Percentiles rank a stretch among this genome's conserved stretches.
Conservation (phyloP, 1,284 basidiomycete genomes). For the Cutaneotrichosporon dermatis region DNA sequence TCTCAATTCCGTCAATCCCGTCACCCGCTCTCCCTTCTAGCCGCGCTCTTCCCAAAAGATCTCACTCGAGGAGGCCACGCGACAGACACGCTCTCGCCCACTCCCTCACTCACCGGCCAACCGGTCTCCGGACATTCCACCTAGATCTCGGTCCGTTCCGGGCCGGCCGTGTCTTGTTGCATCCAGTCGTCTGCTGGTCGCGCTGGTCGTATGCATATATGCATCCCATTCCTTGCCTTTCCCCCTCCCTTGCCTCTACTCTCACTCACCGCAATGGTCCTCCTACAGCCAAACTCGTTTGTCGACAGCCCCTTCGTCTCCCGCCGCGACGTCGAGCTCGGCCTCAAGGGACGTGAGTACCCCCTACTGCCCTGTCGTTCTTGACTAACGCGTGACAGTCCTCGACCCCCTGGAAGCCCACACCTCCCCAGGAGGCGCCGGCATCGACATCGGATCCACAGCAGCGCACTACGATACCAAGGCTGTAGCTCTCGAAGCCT, state of each 20-base stretch:
- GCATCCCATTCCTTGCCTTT: too few species aligned
- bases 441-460: slow-evolving; percentile 65
- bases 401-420: slow-evolving; percentile 64
- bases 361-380: not conserved
- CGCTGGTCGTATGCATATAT: too few species aligned
- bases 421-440: slow-evolving; percentile 67
- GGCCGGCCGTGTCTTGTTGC: too few species aligned
- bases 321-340: slow-evolving; percentile 57
- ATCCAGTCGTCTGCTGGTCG: too few species aligned
- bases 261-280: slow-evolving; percentile 23
- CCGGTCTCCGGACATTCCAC: too few species aligned
- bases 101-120: too few species aligned
- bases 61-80: too few species aligned
- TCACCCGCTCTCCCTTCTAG: too few species aligned
- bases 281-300: slow-evolving; percentile 30
- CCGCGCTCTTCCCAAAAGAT: too few species aligned
- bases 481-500: slow-evolving; percentile 70
- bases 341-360: slow-evolving; percentile 52
- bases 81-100: too few species aligned
- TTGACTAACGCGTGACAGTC: slow-evolving; percentile 31
- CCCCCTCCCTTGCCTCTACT: not conserved
- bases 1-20: too few species aligned
- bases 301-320: slow-evolving; percentile 58
- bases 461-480: slow-evolving; percentile 70
- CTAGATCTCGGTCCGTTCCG: too few species aligned